phyloP scores from a whole-genome alignment of 768 basidiomycete species.

The Saitozyma sp. region DNA sequence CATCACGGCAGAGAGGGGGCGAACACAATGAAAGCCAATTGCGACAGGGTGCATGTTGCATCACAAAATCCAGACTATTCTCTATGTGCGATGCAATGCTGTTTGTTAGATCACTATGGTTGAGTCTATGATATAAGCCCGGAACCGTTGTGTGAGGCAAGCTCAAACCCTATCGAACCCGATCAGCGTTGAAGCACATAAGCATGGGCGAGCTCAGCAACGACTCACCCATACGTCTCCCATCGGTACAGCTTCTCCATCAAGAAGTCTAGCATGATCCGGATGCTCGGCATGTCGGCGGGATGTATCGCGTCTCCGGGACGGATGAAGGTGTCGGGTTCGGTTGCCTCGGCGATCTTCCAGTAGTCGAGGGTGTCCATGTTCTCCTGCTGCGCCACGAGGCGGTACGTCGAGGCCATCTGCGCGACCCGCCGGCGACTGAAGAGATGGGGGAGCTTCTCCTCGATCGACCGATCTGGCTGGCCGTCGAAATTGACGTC shows the following conservation, averaged over 20 bases:
- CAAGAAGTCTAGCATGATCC: not conserved
- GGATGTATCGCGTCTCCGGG: conserved; percentile 1
- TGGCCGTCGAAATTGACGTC: not conserved
- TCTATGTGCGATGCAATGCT: too few species aligned
- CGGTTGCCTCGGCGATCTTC: conserved; percentile 1
- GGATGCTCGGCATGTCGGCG: not conserved
- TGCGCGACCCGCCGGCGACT: not conserved
- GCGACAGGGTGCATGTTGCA: too few species aligned
- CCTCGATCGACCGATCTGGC: not conserved
- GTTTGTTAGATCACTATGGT: too few species aligned
- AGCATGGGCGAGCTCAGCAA: too few species aligned
- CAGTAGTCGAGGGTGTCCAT: conserved; percentile 1
- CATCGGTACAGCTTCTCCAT: conserved; percentile 1
- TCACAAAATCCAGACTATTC: too few species aligned
- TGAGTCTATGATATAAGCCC: too few species aligned
- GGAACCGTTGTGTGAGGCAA: too few species aligned
- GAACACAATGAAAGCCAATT: too few species aligned
- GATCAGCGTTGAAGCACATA: too few species aligned
- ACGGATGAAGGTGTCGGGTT: not conserved
- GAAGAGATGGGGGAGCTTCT: not conserved
- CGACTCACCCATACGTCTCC: conserved; percentile 1
- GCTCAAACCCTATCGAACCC: too few species aligned
- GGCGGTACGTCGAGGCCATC: not conserved
- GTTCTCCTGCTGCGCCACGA: not conserved
- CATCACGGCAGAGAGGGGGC: too few species aligned